Percentiles rank a stretch among this genome's conserved stretches.
Evolutionary conservation across 371 early-diverging fungal genomes (phyloP).

Genomic region (Apophysomyces ossiformis): DNA sequence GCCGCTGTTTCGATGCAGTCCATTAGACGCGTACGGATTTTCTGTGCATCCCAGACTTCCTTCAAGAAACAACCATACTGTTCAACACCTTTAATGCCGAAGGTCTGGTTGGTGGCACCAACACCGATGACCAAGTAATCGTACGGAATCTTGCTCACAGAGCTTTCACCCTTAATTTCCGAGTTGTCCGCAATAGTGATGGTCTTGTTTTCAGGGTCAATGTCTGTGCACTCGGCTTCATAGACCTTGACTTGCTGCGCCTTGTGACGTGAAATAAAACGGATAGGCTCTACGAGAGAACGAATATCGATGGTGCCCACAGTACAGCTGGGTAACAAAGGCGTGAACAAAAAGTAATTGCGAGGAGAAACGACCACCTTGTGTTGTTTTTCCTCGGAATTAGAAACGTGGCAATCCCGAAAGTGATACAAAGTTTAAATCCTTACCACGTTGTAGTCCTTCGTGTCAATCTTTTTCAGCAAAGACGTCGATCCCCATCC

Average conservation of each 20-base stretch:
- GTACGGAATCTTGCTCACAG: constrained; percentile 70
- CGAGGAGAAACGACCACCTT: constrained; percentile 81
- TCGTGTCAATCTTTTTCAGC: constrained; percentile 75
- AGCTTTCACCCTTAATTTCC: constrained; percentile 67
- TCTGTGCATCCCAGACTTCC: constrained; percentile 87
- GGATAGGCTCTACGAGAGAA: constrained; percentile 84
- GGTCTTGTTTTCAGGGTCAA: constrained; percentile 78
- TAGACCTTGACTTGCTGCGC: constrained; percentile 79
- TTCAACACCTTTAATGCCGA: constrained; percentile 85
- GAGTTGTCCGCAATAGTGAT: constrained; percentile 79
- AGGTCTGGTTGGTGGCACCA: constrained; percentile 90
- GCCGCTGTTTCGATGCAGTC: constrained; percentile 91
- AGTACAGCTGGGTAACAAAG: constrained; percentile 84
- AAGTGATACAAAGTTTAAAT: not conserved
- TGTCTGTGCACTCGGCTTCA: constrained; percentile 86
- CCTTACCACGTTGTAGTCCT: constrained; percentile 76
- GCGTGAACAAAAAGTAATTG: constrained; percentile 95
- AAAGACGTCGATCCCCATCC: constrained; percentile 92
- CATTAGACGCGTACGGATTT: constrained; percentile 86
- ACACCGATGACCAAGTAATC: constrained; percentile 90
- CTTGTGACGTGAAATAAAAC: constrained; percentile 88
- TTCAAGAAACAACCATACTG: constrained; percentile 90
- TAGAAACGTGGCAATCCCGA: not conserved
- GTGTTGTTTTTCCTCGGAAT: not conserved
- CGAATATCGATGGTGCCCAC: constrained; percentile 87